Conservation (phyloP, 306 rosid species). For the Begonia masoniana region DNA sequence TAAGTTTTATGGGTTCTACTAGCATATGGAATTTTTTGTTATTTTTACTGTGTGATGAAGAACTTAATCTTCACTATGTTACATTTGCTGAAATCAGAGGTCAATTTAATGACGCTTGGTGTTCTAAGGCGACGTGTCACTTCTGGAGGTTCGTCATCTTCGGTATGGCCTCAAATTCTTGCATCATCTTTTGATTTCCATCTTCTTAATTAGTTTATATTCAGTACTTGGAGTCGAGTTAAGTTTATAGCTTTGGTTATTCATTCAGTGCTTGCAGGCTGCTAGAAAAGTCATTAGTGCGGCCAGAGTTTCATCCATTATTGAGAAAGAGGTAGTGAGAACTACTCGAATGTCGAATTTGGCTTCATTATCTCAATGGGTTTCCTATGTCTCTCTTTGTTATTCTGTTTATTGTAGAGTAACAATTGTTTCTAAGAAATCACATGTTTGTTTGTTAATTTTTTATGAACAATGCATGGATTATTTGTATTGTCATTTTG, state of each 20-base stretch:
- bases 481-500: no score
- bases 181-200: neutral
- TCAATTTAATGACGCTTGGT: slow-evolving; percentile 30
- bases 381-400: no score
- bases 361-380: no score
- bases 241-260: slow-evolving; percentile 2
- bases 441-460: no score
- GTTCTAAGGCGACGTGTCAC: slow-evolving; percentile 57
- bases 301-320: slow-evolving; percentile 32
- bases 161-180: slow-evolving; percentile 10
- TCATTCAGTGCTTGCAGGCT: slow-evolving; percentile 27
- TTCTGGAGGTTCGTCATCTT: slow-evolving; percentile 41
- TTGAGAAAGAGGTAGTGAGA: slow-evolving; percentile 39
- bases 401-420: no score
- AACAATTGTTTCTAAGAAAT: no score
- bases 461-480: no score
- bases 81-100: neutral
- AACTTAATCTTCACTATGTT: neutral
- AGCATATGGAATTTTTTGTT: neutral
- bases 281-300: slow-evolving; percentile 16
- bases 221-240: neutral
- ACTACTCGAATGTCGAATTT: no score
- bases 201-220: neutral
- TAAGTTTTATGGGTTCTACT: no score
- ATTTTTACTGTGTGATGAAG: neutral